Base-by-base conservation (phyloP, 2,329 filamentous ascomycete species). In the Myriosclerotinia curreyana region DNA sequence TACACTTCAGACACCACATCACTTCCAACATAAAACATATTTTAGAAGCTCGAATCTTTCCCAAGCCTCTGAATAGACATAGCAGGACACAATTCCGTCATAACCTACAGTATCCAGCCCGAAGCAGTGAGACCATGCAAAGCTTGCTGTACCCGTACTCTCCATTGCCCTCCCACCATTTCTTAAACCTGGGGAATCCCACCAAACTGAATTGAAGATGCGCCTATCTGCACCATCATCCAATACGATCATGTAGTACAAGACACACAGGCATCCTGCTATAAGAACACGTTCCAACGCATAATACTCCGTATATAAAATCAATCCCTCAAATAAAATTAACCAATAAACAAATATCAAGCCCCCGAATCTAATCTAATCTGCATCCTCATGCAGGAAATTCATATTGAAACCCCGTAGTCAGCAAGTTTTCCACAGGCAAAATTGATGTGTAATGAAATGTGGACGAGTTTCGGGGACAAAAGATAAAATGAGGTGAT, bases 321-420 rank as follows among this genome's bases (percentile, higher is more conserved):
- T 25, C 53, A 31, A 14, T 44, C 25, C 31, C 8, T 12, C 38
- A 44, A 25, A 7, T 7, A 25, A 9, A 25, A 9, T 15, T n/a
- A 17, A 28, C 52, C 36, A 55, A 22, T 25, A 44, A 53, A 25
- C 17, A 42, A 15, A 42, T 42, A 17, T 31, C 34, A 53, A n/a
- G 38, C 15, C 34, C 34, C 8, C 52, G 36, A 40, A 55, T 55
- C 54, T 12, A 25, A 58, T 46, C 28, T 34, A 58, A 58, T 58
- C 28, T 58, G 40, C 22, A 56, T 15, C 20, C 17, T 1, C 6
- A 11, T 12, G n/a, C 44, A 48, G n/a, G 7, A 12, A 44, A 14
- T 44, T 38, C 54, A 56, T 28, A 46, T 36, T 28, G 42, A 12
- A 28, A 55, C 9, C 11, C 17, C 8, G 20, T 11, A 54, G 3